Evolutionary conservation across 2,329 filamentous ascomycete species (phyloP).

Genomic region (Colletotrichum neosansevieriae): DNA sequence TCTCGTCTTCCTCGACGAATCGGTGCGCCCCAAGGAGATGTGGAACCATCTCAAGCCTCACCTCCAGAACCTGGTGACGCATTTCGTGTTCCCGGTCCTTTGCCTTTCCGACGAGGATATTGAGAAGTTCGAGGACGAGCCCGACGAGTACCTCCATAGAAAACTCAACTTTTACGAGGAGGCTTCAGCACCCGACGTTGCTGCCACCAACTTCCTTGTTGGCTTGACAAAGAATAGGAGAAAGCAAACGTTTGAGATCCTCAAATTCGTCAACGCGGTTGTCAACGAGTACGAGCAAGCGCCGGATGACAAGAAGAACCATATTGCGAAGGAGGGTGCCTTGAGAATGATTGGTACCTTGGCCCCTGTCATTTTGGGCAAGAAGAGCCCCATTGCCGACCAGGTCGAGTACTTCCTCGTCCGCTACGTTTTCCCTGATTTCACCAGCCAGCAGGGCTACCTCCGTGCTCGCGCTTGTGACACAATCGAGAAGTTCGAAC

Average conservation of each 20-base stretch:
- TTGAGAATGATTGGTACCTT: constrained; percentile 97
- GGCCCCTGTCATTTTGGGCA: constrained; percentile 92
- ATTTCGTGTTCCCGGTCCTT: constrained; percentile 94
- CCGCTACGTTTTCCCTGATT: constrained; percentile 97
- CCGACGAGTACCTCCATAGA: constrained; percentile 95
- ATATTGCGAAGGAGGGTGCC: constrained; percentile 95
- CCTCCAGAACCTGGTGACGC: constrained; percentile 90
- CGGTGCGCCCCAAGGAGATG: constrained; percentile 96
- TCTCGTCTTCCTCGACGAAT: constrained; percentile 95
- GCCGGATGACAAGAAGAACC: constrained; percentile 89
- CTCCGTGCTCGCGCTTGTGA: constrained; percentile 95
- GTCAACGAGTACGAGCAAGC: constrained; percentile 92
- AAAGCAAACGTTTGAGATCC: constrained; percentile 94
- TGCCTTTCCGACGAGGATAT: constrained; percentile 94
- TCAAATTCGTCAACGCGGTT: constrained; percentile 94
- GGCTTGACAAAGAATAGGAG: constrained; percentile 93
- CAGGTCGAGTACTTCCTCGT: constrained; percentile 99
- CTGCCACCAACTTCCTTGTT: constrained; percentile 95
- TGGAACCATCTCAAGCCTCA: constrained; percentile 95
- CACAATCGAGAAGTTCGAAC: constrained; percentile 97
- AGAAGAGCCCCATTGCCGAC: constrained; percentile 97
- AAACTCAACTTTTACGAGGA: constrained; percentile 99
- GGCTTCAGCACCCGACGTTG: constrained; percentile 92
- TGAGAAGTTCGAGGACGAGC: constrained; percentile 93
- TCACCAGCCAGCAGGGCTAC: constrained; percentile 91